Evolutionary conservation across 164 flowering plant genomes (phyloP).

Genomic region (Vitis amurensis): DNA sequence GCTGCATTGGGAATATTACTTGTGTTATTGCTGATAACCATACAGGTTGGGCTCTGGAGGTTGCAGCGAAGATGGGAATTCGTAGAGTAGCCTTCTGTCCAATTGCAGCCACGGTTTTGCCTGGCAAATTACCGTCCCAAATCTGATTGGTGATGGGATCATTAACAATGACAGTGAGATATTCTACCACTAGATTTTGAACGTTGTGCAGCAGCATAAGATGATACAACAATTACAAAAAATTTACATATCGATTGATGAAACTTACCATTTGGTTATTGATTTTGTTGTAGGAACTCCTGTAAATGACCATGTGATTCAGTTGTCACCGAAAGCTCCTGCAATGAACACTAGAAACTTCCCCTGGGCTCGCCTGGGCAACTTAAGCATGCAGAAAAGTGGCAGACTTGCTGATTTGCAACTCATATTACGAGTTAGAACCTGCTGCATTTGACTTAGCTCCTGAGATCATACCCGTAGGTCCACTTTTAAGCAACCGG

Average conservation of each 20-base stretch:
- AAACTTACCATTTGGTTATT: too few species aligned
- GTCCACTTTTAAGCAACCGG: conserved; percentile 26
- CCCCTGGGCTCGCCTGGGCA: conserved; percentile 9
- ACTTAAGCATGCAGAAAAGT: conserved; percentile 6
- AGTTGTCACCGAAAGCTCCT: conserved; percentile 28
- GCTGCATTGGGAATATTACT: conserved; percentile 5
- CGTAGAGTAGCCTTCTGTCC: conserved; percentile 33
- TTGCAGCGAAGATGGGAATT: conserved; percentile 35
- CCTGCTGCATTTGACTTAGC: conserved; percentile 16
- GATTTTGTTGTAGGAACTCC: conserved; percentile 21
- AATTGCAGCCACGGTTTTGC: conserved; percentile 27
- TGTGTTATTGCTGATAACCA: conserved; percentile 34
- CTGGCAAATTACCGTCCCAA: conserved; percentile 18
- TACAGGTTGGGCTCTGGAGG: conserved; percentile 30
- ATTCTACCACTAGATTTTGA: neutral
- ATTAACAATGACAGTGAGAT: neutral
- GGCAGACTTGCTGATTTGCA: conserved; percentile 29
- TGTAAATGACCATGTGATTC: conserved; percentile 14
- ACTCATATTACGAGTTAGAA: conserved; percentile 42
- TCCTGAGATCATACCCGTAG: conserved; percentile 29
- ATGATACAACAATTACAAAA: too few species aligned
- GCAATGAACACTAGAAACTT: conserved; percentile 19
- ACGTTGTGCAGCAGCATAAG: too few species aligned
- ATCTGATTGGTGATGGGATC: conserved; percentile 30
- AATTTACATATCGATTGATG: too few species aligned